A percentile compares a stretch with the other conserved stretches of the same genome.
These are phyloP conservation scores for Blumeriella jaapii DNA, from an alignment of 2,329 filamentous ascomycete species.

Conservation along the genomic window DNA sequence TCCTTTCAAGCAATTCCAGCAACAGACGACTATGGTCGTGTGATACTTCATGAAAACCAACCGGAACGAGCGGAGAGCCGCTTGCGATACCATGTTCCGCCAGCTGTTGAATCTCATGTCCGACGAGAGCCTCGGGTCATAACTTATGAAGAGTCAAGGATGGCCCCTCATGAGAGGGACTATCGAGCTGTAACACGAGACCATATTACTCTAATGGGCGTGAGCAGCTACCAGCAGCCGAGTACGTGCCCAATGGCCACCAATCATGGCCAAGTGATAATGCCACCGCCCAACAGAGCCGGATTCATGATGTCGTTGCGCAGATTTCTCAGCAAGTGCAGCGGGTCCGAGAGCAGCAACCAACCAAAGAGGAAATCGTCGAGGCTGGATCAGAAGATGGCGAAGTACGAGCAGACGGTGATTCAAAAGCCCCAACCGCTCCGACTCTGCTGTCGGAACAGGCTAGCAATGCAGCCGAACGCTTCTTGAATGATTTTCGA, in stretches of 20 bases:
- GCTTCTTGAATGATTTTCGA: constrained; percentile 29
- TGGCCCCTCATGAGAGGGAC: constrained; percentile 4
- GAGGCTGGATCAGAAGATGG: constrained; percentile 30
- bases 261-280: constrained; percentile 12
- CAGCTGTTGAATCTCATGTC: constrained; percentile 12
- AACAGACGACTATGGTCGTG: constrained; percentile 12
- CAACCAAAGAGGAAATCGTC: constrained; percentile 13
- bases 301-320: constrained; percentile 21
- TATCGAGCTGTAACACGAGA: constrained; percentile 13
- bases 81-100: constrained; percentile 15
- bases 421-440: constrained; percentile 5
- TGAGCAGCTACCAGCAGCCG: not conserved
- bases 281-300: constrained; percentile 15
- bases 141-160: constrained; percentile 13
- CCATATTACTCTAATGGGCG: constrained; percentile 12
- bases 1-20: constrained; percentile 6
- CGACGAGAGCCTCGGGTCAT: constrained; percentile 12
- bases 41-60: constrained; percentile 13
- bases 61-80: constrained; percentile 12
- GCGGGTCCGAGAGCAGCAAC: constrained; percentile 14
- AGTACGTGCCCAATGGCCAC: constrained; percentile 1
- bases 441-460: constrained; percentile 16
- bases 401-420: constrained; percentile 24
- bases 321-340: constrained; percentile 24
- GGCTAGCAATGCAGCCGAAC: constrained; percentile 28